Evolutionary conservation across 2,329 filamentous ascomycete genomes (phyloP).

Genomic region (Cladosporium austrohemisphaericum): DNA sequence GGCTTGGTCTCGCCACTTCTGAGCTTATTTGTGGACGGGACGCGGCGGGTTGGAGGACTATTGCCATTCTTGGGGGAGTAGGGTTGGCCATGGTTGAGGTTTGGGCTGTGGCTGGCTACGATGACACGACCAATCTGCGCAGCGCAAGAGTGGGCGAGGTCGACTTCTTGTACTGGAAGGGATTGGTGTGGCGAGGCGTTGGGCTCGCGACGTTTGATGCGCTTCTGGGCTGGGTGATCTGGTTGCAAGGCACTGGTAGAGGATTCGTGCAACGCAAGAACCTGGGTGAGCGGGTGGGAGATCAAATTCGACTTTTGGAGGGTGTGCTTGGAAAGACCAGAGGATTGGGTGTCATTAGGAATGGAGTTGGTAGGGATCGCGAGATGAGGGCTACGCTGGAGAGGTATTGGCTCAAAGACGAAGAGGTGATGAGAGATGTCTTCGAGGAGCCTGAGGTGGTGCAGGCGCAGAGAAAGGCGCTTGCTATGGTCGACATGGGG

Average conservation of each 20-base stretch:
- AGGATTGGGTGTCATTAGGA: conserved; percentile 71
- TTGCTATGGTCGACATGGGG: conserved; percentile 61
- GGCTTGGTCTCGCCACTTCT: conserved; percentile 72
- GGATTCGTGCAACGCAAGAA: conserved; percentile 64
- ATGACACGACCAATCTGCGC: conserved; percentile 60
- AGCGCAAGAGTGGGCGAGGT: conserved; percentile 59
- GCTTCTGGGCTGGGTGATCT: conserved; percentile 63
- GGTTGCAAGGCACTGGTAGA: conserved; percentile 73
- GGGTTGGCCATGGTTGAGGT: conserved; percentile 61
- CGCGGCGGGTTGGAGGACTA: conserved; percentile 64
- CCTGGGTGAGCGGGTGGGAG: conserved; percentile 64
- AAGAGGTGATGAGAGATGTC: conserved; percentile 64
- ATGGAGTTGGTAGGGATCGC: conserved; percentile 72
- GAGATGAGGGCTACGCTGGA: conserved; percentile 62
- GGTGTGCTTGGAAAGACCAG: conserved; percentile 63
- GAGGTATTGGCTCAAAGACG: conserved; percentile 79
- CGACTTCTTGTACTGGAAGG: conserved; percentile 68
- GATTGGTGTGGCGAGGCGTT: conserved; percentile 60
- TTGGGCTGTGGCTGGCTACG: conserved; percentile 62
- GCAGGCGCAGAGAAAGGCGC: conserved; percentile 64
- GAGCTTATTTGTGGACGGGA: conserved; percentile 60
- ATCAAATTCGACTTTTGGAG: conserved; percentile 54
- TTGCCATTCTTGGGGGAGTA: conserved; percentile 62
- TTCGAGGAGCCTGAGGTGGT: conserved; percentile 77
- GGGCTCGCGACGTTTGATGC: conserved; percentile 56